Evolutionary conservation across 169 alveolate genomes (phyloP).

Genomic region (Eimeria maxima): DNA sequence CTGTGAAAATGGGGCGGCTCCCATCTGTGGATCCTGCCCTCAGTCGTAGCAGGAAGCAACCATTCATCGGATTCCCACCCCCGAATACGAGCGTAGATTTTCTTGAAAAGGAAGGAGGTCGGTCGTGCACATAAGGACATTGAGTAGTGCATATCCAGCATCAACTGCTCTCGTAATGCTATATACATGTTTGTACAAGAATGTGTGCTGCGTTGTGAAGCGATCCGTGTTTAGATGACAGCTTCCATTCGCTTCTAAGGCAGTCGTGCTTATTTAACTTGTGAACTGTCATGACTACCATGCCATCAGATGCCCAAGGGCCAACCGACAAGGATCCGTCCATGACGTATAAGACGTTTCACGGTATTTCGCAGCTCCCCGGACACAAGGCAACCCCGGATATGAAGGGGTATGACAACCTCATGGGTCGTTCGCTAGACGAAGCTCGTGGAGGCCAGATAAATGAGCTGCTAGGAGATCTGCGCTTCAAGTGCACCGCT

Average conservation of each 20-base stretch:
- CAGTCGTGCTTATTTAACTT: background rate
- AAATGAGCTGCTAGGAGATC: slow-evolving; percentile 61
- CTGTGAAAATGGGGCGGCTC: background rate
- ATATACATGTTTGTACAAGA: background rate
- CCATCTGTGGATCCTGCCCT: background rate
- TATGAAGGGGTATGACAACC: slow-evolving; percentile 31
- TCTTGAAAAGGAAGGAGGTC: slow-evolving; percentile 52
- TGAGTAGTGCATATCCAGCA: background rate
- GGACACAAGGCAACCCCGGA: slow-evolving; percentile 7
- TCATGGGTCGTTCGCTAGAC: slow-evolving; percentile 22
- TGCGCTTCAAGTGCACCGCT: slow-evolving; percentile 73
- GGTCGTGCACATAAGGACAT: background rate
- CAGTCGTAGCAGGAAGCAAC: slow-evolving; percentile 1
- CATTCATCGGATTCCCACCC: slow-evolving; percentile 11
- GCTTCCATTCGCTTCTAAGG: background rate
- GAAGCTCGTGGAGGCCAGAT: slow-evolving; percentile 76
- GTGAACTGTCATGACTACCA: background rate
- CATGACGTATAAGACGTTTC: background rate
- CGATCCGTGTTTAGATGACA: background rate
- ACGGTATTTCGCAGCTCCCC: slow-evolving; percentile 74
- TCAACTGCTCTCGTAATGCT: background rate
- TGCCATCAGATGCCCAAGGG: background rate
- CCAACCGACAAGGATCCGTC: background rate
- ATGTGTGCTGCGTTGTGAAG: background rate
- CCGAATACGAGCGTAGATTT: slow-evolving; percentile 62